Base-by-base conservation (phyloP, 352 stramenopile genomes). In the Pythium scleroteichum region DNA sequence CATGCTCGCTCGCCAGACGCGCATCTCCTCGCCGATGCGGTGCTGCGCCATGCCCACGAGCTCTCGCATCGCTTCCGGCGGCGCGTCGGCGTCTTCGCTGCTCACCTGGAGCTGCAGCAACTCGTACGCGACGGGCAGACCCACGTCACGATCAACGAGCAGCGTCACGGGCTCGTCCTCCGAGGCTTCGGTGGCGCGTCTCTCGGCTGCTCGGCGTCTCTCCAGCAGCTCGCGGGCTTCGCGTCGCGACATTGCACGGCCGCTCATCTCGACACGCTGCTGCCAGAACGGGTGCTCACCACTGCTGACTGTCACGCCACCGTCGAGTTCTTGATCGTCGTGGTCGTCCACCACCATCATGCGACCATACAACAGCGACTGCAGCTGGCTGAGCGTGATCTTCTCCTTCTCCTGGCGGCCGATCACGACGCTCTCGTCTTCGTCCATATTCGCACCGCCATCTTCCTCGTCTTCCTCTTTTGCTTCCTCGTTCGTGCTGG, bases 391-490 rank as follows among this genome's bases (percentile, higher is more conserved):
- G n/a, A 90, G 63, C 17, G 78, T 86, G 16, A 90, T 58, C 24
- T 66, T 71, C 56, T 90, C 80, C 46, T 83, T 75, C 27, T 82
- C 78, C 32, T 85, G 80, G 16, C 71, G 69, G 2, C 74, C 69
- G 35, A 76, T 66, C 2, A 72, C 76, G 2, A 78, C 70, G 16
- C 47, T 64, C 8, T 78, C 69, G 35, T 72, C 69, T 17, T 38
- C 42, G 22, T 64, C 35, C 53, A 70, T 68, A 17, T 75, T 58
- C 0, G 68, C 61, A 13, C 47, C 50, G 7, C 13, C 38, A 39
- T 48, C 22, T 7, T 16, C 24, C 4, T 45, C 20, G 16, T 53
- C 49, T 27, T 40, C 35, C 13, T 59, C 53, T 26, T 10, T 68
- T 46, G 3, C 73, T 53, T n/a, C 67, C 62, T 16, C 57, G 47